Evolutionary conservation across 352 stramenopile species (phyloP).

Genomic region (Sclerospora graminicola): DNA sequence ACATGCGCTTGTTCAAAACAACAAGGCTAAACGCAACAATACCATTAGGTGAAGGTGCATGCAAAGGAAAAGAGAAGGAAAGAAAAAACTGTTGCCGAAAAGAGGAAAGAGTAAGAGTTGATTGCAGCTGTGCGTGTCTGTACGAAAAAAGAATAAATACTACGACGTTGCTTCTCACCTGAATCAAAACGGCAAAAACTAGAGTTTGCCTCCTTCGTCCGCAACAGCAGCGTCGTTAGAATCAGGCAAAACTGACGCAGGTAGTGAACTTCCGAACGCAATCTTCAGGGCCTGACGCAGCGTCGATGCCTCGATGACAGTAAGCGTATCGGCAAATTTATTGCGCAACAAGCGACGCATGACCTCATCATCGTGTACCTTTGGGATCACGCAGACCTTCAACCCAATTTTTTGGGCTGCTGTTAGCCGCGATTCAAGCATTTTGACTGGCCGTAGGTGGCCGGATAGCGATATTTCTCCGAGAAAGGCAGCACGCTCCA

Average conservation of each 20-base stretch:
- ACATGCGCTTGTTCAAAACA: slow-evolving; percentile 40
- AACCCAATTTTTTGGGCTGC: slow-evolving; percentile 78
- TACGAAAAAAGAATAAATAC: slow-evolving; percentile 30
- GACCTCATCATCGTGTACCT: slow-evolving; percentile 32
- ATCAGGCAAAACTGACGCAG: slow-evolving; percentile 10
- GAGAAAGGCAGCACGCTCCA: slow-evolving; percentile 50
- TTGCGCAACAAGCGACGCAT: slow-evolving; percentile 26
- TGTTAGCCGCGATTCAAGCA: slow-evolving; percentile 68
- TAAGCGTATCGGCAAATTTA: slow-evolving; percentile 48
- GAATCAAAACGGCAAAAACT: too few species aligned
- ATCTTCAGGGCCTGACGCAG: slow-evolving; percentile 56
- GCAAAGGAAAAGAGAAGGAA: slow-evolving; percentile 9
- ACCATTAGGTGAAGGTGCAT: slow-evolving; percentile 15
- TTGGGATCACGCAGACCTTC: slow-evolving; percentile 60
- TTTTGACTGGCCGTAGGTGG: slow-evolving; percentile 69
- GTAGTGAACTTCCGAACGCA: slow-evolving; percentile 25
- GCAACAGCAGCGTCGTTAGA: slow-evolving; percentile 1
- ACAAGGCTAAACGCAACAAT: slow-evolving; percentile 22
- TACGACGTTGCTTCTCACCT: slow-evolving; percentile 18
- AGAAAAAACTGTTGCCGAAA: neutral
- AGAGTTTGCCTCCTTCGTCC: slow-evolving; percentile 9
- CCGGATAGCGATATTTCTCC: slow-evolving; percentile 75
- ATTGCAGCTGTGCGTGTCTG: slow-evolving; percentile 3
- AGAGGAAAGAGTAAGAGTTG: too few species aligned
- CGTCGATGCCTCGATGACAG: slow-evolving; percentile 54